Base-by-base conservation (phyloP, 2,329 filamentous ascomycete genomes). In the Exophiala sideris region DNA sequence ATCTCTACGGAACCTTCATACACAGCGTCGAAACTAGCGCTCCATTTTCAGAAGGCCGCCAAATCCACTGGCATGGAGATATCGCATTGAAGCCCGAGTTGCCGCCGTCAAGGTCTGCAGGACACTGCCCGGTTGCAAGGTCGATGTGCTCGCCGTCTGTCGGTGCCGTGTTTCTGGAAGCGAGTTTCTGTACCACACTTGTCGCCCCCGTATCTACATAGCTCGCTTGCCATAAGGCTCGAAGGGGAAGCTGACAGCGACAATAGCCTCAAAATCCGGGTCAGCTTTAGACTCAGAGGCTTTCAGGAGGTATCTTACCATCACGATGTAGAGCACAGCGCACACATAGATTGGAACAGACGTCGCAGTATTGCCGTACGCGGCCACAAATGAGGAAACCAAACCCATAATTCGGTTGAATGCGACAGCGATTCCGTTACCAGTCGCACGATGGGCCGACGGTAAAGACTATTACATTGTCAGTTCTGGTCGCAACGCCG, bases 391-490 rank as follows among this genome's bases (percentile, higher is more conserved):
- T 0, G 86, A 85, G 8, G 81, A 84, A 48, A 89, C 63, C 42
- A 90, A 87, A 1, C 87, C 87, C 86, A 89, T 89, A 60, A 89
- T 67, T 1, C 87, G 77, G 62, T 90, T 90, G 58, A 81, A 82
- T 0, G 80, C 84, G 29, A 89, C 86, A 0, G 85, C 82, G 39
- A 90, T 79, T 1, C 86, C 87, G 64, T 89, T 90, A 8, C 87
- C 87, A 0, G 87, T 91, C 0, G 86, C 85, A 2, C 87, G 78
- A 64, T 91, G 86, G 0, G 86, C 85, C 41, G 79, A 84, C 79
- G 20, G 82, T 21, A 64, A 40, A 50, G 51, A 55, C 56, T 58
- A 16, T 29, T 34, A 12, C 12, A 29, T 29, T 16, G 10, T 18
- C 44, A 33, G 21, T 33, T 29, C 14, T 10, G 8, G 18, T 12